Evolutionary conservation across 2,329 filamentous ascomycete species (phyloP).

Genomic region (Phoma sp.): DNA sequence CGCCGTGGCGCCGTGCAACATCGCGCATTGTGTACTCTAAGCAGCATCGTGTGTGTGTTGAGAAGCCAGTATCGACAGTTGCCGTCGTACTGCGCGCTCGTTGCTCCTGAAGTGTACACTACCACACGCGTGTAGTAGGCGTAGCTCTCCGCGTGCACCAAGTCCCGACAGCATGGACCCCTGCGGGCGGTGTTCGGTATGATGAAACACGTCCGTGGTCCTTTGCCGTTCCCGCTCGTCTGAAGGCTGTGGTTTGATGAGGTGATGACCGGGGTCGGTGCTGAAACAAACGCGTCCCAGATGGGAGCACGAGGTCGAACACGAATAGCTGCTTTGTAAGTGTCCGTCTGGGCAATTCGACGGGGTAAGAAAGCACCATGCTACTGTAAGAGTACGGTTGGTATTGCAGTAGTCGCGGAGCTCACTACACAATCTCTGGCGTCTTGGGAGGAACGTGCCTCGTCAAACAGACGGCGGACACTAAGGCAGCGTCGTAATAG

Average conservation of each 20-base stretch:
- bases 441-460: neutral
- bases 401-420: neutral
- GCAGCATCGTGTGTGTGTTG: neutral
- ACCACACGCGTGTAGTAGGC: slow-evolving; percentile 9
- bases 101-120: neutral
- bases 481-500: slow-evolving; percentile 1
- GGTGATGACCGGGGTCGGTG: neutral
- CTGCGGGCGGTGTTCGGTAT: slow-evolving; percentile 22
- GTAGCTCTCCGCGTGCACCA: slow-evolving; percentile 12
- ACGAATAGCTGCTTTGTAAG: neutral
- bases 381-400: neutral
- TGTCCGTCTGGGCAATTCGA: neutral
- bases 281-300: slow-evolving; percentile 7
- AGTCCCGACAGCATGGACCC: slow-evolving; percentile 22
- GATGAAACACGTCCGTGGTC: slow-evolving; percentile 31
- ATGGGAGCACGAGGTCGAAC: neutral
- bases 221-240: slow-evolving; percentile 28
- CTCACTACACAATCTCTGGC: neutral
- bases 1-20: neutral
- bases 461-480: slow-evolving; percentile 6
- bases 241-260: slow-evolving; percentile 23
- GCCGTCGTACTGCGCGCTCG: slow-evolving; percentile 8
- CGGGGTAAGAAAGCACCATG: neutral
- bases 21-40: neutral
- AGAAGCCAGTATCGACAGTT: neutral